Percentiles rank a stretch among this genome's conserved stretches.
These are phyloP conservation scores for Sanguinoderma infundibulare DNA, from an alignment of 1,284 basidiomycete species.

Conservation along the genomic window DNA sequence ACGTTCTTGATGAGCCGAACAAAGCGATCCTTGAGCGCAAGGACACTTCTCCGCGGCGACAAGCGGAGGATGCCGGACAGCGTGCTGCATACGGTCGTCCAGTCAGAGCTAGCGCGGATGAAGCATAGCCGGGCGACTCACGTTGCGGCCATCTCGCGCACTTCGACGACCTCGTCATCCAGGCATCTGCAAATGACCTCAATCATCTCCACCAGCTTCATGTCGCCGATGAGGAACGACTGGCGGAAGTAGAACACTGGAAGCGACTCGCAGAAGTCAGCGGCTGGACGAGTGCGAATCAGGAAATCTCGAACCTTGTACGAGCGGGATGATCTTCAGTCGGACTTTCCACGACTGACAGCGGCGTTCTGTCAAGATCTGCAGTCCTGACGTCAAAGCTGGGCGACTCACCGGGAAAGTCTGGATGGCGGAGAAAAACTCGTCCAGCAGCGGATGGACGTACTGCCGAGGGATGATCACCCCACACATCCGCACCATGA, in stretches of 20 bases:
- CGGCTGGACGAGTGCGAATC: not conserved
- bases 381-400: not conserved
- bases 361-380: not conserved
- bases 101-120: not conserved
- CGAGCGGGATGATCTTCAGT: conserved; percentile 72
- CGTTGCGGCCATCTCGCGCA: conserved; percentile 78
- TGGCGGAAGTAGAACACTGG: conserved; percentile 79
- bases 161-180: conserved; percentile 77
- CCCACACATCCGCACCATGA: conserved; percentile 77
- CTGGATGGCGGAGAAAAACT: conserved; percentile 70
- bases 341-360: conserved; percentile 73
- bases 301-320: conserved; percentile 55
- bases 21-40: conserved; percentile 77
- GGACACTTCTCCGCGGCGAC: conserved; percentile 76
- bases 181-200: conserved; percentile 74
- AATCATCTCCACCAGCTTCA: conserved; percentile 68
- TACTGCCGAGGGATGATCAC: conserved; percentile 65
- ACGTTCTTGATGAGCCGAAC: conserved; percentile 64
- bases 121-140: conserved; percentile 39
- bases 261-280: not conserved
- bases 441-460: conserved; percentile 62
- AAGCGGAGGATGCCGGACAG: conserved; percentile 81
- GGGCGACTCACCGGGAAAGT: conserved; percentile 57
- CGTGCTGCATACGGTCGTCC: conserved; percentile 50
- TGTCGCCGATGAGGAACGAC: conserved; percentile 63